phyloP scores from a whole-genome alignment of 371 early-diverging fungal species.

The Syncephalastrum monosporum region DNA sequence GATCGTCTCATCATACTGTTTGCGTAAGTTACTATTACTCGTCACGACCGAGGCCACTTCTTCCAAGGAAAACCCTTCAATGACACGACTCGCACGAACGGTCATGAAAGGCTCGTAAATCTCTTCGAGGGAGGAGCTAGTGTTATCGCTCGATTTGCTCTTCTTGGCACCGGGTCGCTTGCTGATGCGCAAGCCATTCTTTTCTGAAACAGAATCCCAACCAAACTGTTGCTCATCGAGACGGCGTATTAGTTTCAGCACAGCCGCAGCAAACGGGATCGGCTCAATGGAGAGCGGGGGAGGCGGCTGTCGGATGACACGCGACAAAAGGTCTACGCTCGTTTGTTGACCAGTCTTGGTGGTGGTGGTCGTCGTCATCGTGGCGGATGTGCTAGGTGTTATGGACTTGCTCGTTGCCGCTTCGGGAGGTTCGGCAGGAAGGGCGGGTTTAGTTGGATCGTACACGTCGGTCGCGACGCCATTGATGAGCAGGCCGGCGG shows the following conservation, averaged over 20 bases:
- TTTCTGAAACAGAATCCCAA: slow-evolving; percentile 53
- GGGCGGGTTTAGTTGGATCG: slow-evolving; percentile 2
- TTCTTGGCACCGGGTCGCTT: slow-evolving; percentile 36
- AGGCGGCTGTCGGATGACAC: neutral
- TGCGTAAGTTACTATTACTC: slow-evolving; percentile 37
- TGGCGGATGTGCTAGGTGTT: neutral
- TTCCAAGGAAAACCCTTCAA: slow-evolving; percentile 57
- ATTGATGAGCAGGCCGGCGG: slow-evolving; percentile 19
- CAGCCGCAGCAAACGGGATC: no score
- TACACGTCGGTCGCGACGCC: slow-evolving; percentile 16
- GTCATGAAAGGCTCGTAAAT: slow-evolving; percentile 55
- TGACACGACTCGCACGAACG: slow-evolving; percentile 55
- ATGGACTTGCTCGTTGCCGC: neutral
- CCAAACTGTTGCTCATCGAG: slow-evolving; percentile 38
- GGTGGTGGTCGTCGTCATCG: neutral
- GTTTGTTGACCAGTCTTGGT: neutral
- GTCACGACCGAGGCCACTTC: slow-evolving; percentile 55
- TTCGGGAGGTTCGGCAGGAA: neutral
- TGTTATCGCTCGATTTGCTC: slow-evolving; percentile 1
- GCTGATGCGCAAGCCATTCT: slow-evolving; percentile 41
- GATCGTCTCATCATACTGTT: slow-evolving; percentile 44
- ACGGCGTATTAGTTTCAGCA: no score
- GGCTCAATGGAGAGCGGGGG: neutral
- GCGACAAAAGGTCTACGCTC: neutral
- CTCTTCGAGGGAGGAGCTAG: slow-evolving; percentile 8